Base-by-base conservation (phyloP, 768 basidiomycete genomes). In the Mycena olivaceomarginata region DNA sequence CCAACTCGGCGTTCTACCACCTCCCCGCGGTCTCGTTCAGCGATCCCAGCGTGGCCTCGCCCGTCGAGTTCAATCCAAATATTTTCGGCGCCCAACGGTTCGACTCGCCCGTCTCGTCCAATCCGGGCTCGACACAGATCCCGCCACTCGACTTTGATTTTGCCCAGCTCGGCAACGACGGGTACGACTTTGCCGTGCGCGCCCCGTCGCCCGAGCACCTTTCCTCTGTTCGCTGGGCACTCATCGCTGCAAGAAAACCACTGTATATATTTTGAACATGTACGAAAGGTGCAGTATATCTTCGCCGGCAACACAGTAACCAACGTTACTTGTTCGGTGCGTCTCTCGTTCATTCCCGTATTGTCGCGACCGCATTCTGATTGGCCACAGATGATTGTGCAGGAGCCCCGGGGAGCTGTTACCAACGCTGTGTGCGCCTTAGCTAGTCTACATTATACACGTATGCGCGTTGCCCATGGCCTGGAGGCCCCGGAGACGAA, bases 381-480 rank as follows among this genome's bases (percentile, higher is more conserved):
- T 63, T 67, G 57, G 43, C 74, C 37, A 22, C 80, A 91, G 89
- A 87, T 92, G 69, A 90, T 95, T 72, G 85, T 91, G 53, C 88
- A 91, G 81, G 90, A 95, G 69, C 94, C 94, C 25, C 90, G 90
- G 70, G 95, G 95, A 59, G 90, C 94, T 2, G 91, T 95, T 57
- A 91, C 94, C 7, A 91, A 92, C 82, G 93, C 95, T 7, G 89
- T 95, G 46, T 94, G 93, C 84, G 94, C 95, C n/a, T 88, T 96
- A 64, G 91, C 94, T 57, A 91, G 91, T 80, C 88, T 95, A 53
- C 94, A 96, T 83, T 90, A 90, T 80, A 92, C 90, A 76, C 91
- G 91, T 66, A 88, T 90, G 84, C 92, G 92, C 46, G 88, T 92
- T 40, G 89, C 92, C 37, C 91, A 91, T 76, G 93, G 93, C n/a